Conservation (phyloP, 345 rosid species). For the Sisymbrium irio region DNA sequence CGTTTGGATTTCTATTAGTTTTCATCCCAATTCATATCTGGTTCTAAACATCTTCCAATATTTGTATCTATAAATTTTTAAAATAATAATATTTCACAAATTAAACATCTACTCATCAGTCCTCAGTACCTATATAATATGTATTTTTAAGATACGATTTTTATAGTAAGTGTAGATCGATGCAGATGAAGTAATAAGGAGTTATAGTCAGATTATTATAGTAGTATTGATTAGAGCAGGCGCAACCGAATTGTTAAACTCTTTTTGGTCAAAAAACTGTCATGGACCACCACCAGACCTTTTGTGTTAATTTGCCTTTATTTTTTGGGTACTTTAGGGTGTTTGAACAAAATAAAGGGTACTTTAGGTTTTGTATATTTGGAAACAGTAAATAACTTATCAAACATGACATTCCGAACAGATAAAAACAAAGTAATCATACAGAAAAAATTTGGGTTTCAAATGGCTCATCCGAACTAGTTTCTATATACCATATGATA, state of each 20-base stretch:
- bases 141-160: no score
- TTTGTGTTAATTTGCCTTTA: not conserved
- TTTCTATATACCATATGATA: not conserved
- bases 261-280: conserved; percentile 23
- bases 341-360: not conserved
- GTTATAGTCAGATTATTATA: not conserved
- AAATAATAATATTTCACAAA: not conserved
- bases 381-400: not conserved
- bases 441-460: not conserved
- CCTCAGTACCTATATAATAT: not conserved
- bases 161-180: no score
- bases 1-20: not conserved
- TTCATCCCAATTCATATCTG: not conserved
- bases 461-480: not conserved
- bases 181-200: no score
- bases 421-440: not conserved
- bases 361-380: conserved; percentile 10
- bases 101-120: not conserved
- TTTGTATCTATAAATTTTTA: not conserved
- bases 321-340: not conserved
- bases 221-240: conserved; percentile 10
- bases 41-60: not conserved
- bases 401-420: not conserved
- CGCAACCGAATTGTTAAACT: conserved; percentile 6
- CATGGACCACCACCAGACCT: conserved; percentile 14